Percentiles rank a stretch among this genome's conserved stretches.
Conservation (phyloP, 148 eudicot genomes). For the Euryodendron excelsum region DNA sequence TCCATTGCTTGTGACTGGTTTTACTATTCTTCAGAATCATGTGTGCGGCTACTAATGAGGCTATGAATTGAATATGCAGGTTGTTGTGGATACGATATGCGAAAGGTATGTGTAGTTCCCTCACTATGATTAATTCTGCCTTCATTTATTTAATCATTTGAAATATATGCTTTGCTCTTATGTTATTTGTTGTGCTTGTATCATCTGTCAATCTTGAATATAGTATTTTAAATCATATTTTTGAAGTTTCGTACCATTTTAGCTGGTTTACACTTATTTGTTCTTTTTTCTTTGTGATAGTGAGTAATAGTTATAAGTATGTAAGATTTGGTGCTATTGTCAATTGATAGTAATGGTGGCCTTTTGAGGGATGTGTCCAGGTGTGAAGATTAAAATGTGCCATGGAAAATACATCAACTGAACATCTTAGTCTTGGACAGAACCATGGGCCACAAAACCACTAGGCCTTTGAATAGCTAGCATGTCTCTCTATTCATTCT, state of each 20-base stretch:
- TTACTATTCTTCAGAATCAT: not conserved
- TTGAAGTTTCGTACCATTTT: not conserved
- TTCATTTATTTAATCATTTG: too few species aligned
- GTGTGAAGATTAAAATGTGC: too few species aligned
- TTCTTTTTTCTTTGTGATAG: not conserved
- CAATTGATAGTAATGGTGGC: too few species aligned
- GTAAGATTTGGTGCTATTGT: not conserved
- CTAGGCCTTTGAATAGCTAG: not conserved
- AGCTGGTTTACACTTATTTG: not conserved
- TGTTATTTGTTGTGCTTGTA: not conserved
- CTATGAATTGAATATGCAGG: slow-evolving; percentile 26
- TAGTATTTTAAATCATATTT: not conserved
- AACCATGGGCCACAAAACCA: not conserved
- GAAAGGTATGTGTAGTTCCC: slow-evolving; percentile 28
- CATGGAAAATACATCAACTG: too few species aligned
- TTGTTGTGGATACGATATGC: slow-evolving; percentile 38
- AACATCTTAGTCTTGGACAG: not conserved
- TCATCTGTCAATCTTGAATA: not conserved
- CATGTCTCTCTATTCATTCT: not conserved
- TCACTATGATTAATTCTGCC: not conserved
- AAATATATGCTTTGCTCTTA: not conserved
- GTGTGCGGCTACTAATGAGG: slow-evolving; percentile 18
- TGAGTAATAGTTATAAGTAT: not conserved
- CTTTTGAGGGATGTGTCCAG: too few species aligned
- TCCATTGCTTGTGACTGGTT: not conserved